Conservation (phyloP, 1,139 yeast genomes). For the Protomyces gravidus region DNA sequence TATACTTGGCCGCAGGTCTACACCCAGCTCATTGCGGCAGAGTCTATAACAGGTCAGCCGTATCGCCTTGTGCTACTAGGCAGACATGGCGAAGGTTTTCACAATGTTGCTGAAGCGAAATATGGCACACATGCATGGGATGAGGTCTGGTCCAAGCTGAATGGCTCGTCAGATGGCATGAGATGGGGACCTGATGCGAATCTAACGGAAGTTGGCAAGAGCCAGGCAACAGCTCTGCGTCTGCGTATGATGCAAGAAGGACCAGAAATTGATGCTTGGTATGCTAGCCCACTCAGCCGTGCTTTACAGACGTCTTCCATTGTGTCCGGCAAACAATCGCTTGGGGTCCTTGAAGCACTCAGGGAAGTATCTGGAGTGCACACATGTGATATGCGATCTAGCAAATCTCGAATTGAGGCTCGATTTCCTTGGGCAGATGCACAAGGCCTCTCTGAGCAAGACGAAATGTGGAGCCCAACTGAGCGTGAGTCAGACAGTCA, state of each 20-base stretch:
- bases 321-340: slow-evolving; percentile 20
- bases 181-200: slow-evolving; percentile 68
- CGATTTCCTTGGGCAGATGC: slow-evolving; percentile 42
- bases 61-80: slow-evolving; percentile 32
- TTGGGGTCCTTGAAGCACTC: slow-evolving; percentile 44
- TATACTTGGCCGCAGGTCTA: slow-evolving; percentile 6
- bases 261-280: slow-evolving; percentile 22
- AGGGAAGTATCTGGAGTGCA: slow-evolving; percentile 68
- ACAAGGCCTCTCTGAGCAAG: slow-evolving; percentile 52
- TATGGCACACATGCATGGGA: slow-evolving; percentile 45
- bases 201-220: slow-evolving; percentile 57
- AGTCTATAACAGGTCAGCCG: neutral
- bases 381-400: slow-evolving; percentile 59
- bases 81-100: slow-evolving; percentile 75
- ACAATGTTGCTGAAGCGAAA: slow-evolving; percentile 56
- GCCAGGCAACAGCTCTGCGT: slow-evolving; percentile 50
- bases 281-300: slow-evolving; percentile 34
- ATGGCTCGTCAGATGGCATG: slow-evolving; percentile 52
- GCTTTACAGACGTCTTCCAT: slow-evolving; percentile 10
- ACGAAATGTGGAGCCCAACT: slow-evolving; percentile 45
- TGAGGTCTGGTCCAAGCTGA: slow-evolving; percentile 52
- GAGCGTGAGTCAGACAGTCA: slow-evolving; percentile 50
- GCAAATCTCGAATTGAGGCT: slow-evolving; percentile 43
- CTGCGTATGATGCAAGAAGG: slow-evolving; percentile 49
- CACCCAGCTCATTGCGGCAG: neutral